Evolutionary conservation across 495 filamentous ascomycete genomes (phyloP).

Genomic region (Choiromyces venosus): DNA sequence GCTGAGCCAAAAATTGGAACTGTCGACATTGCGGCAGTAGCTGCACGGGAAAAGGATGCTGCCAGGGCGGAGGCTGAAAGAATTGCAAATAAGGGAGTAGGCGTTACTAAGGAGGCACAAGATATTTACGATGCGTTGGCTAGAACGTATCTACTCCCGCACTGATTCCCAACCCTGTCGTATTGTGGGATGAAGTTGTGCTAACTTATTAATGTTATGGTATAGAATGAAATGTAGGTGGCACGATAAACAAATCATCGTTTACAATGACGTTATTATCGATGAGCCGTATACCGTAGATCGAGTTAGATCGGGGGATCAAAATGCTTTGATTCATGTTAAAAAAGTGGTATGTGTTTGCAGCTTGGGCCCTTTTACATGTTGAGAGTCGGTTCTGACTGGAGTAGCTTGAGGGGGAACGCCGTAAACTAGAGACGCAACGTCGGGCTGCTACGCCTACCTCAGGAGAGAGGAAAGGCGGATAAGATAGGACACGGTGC

Average conservation of each 20-base stretch:
- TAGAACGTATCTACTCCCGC: slow-evolving; percentile 45
- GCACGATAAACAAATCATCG: slow-evolving; percentile 58
- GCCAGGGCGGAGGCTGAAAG: slow-evolving; percentile 52
- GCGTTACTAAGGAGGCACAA: slow-evolving; percentile 61
- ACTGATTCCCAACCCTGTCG: neutral
- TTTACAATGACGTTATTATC: slow-evolving; percentile 61
- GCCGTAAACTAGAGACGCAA: slow-evolving; percentile 38
- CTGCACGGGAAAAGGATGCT: slow-evolving; percentile 52
- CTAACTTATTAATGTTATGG: neutral
- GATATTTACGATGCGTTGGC: slow-evolving; percentile 63
- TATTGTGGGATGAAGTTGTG: neutral
- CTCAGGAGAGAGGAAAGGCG: slow-evolving; percentile 37
- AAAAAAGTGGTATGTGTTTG: slow-evolving; percentile 57
- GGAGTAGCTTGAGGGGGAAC: slow-evolving; percentile 39
- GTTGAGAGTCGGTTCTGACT: neutral
- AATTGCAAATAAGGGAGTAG: slow-evolving; percentile 55
- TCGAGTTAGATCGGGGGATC: slow-evolving; percentile 51
- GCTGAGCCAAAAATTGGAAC: slow-evolving; percentile 46
- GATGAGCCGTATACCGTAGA: slow-evolving; percentile 57
- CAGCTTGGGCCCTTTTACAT: neutral
- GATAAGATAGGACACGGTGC: slow-evolving; percentile 12
- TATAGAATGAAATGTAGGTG: slow-evolving; percentile 56
- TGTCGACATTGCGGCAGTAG: slow-evolving; percentile 53
- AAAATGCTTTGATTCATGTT: slow-evolving; percentile 53
- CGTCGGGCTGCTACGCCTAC: slow-evolving; percentile 33